Evolutionary conservation across 1,284 basidiomycete species (phyloP), one percentile per base, ranked within the genome.

Genomic region (Cystobasidium sp.): DNA sequence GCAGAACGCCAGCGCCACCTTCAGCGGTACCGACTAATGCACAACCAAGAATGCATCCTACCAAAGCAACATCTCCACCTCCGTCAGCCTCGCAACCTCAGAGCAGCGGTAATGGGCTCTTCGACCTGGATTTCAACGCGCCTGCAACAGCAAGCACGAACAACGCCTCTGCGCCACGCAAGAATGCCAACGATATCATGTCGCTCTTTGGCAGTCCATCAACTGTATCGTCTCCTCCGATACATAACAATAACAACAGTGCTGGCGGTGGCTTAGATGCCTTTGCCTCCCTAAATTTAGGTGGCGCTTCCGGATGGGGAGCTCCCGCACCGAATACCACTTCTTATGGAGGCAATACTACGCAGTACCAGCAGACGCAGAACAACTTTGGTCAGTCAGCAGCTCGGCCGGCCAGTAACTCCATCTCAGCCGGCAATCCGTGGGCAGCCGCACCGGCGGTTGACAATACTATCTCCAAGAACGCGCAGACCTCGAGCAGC

Each of bases 131-230:
- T 82, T 94, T 94, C 84, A 88, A 90, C 77, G 84, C 88, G 0
- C 85, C 88, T 0, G 75, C 85, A 14, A 77, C 84, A 9, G 74
- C 84, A 46, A 76, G 84, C 18, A 46, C 72, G 3, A 55, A 53
- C 16, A 56, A 82, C 24, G 51, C 24, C n/a, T 52, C 51, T 14
- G 44, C 41, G 7, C 84, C 86, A 80, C 90, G 91, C 79, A 89
- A 91, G 79, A 86, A 89, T 71, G 94, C 94, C 80, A 87, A 92
- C 75, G 91, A 95, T 78, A 95, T 96, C 78, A 85, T 96, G 51
- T 93, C 91, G 0, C 86, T 95, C 58, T 95, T 93, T 81, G 53
- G 70, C 31, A 52, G 22, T n/a, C 14, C 52, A 6, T 58, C 67
- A 10, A 14, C 56, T 37, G 22, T 63, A 18, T 49, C 70, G 6